Base-by-base conservation (phyloP, 2,329 filamentous ascomycete genomes). In the Chaetomium strumarium region DNA sequence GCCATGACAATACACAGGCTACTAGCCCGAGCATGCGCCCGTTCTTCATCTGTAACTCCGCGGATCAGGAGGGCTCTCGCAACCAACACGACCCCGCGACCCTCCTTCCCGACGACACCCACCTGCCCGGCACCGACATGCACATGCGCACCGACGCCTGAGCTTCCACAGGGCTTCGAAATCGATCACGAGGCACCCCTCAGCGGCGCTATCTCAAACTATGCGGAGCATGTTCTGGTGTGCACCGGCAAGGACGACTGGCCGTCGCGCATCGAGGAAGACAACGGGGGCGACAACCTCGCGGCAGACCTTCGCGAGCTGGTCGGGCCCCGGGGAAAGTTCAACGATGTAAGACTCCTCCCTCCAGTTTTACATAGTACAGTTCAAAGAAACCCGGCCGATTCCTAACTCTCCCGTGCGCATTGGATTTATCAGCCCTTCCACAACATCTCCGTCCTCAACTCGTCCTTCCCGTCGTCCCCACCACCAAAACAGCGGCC, bases 231-330 rank as follows among this genome's bases (percentile, higher is more conserved):
- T 61, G 79, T 96, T 3, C 70, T 97, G 10, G 76, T 96, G 13
- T 91, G 86, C 57, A 95, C 90, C 0, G 90, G 89, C 5, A 81
- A 83, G 55, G 72, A 77, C 30, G 88, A 95, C 70, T 96, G 91
- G 91, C 75, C 77, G 29, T 91, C 86, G 64, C 80, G 81, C 52
- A 95, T 96, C 57, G 90, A 95, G 66, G 84, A 95, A 42, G 90
- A 95, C 55, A 81, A 85, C 61, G 78, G 70, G 63, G 80, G 74
- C 14, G 77, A 83, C 59, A 85, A 85, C 60, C 67, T 91, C 16
- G 83, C 85, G 6, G 82, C 85, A 36, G 84, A 88, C 51, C 67
- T 96, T 53, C 92, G 88, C 66, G 77, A 80, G 60, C 66, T 88
- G 34, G 71, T 89, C 57, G 85, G 84, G 2, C 74, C 83, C 8